Percentiles rank a stretch among this genome's conserved stretches.
Evolutionary conservation across 768 basidiomycete species (phyloP).

Genomic region (Suillus bovinus): DNA sequence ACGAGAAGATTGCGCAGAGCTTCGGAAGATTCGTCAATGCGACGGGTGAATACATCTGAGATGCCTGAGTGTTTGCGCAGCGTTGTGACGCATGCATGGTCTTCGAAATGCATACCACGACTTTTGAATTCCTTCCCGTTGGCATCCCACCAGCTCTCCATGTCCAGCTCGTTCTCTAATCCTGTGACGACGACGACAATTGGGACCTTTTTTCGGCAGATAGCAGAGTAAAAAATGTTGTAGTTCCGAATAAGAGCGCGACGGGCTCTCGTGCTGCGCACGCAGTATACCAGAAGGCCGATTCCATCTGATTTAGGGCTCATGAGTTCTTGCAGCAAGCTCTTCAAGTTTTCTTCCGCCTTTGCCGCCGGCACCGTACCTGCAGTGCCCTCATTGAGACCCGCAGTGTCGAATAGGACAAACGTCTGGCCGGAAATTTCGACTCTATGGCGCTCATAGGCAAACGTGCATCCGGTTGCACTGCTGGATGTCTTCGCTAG

Average conservation of each 20-base stretch:
- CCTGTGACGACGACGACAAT: conserved; percentile 40
- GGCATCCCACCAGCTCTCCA: conserved; percentile 34
- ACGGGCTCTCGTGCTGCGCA: conserved; percentile 36
- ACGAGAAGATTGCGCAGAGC: conserved; percentile 25
- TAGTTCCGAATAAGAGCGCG: conserved; percentile 35
- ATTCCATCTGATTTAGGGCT: conserved; percentile 14
- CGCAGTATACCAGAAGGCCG: conserved; percentile 39
- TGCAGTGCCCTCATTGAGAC: conserved; percentile 32
- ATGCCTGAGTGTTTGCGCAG: conserved; percentile 13
- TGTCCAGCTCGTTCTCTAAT: conserved; percentile 35
- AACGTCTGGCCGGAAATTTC: conserved; percentile 5
- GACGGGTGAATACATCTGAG: not conserved
- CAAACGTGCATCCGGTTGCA: conserved; percentile 21
- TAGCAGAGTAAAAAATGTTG: conserved; percentile 38
- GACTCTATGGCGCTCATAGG: conserved; percentile 4
- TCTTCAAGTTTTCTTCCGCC: conserved; percentile 22
- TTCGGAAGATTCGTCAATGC: conserved; percentile 20
- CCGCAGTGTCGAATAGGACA: conserved; percentile 38
- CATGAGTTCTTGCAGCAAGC: conserved; percentile 18
- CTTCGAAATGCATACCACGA: conserved; percentile 13
- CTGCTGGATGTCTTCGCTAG: not conserved
- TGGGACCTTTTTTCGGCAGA: conserved; percentile 41
- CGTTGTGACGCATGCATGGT: conserved; percentile 45
- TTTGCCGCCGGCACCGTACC: conserved; percentile 13
- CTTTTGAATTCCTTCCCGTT: conserved; percentile 35